Evolutionary conservation across 148 eudicot genomes (phyloP), one percentile per base, ranked within the genome.

Genomic region (Nepenthes gracilis): DNA sequence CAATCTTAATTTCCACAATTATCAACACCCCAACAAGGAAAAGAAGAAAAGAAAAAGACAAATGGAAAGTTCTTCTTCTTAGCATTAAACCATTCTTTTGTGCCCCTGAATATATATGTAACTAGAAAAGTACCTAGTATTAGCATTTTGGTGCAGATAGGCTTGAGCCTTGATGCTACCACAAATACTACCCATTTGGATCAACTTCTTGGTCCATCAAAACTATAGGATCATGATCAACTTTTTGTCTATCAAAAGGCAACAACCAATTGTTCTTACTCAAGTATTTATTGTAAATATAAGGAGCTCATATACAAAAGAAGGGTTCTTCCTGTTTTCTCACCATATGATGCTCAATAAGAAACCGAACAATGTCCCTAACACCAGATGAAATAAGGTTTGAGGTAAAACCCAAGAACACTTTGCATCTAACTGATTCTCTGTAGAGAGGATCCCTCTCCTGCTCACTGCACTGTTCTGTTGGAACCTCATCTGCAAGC

Each of bases 351-450:
- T 93, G 96, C 72, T 93, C 80, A 62, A 71, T 80, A 47, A 93
- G 95, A 80, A 86, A 93, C 12, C 95, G 83, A 64, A 93, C 36
- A 1, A 65, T 81, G 50, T 93, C 99, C 36, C 99, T 74, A 66
- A 93, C 69, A 43, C 99, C 99, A 38, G 99, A 93, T 9, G 99
- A 93, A 69, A 86, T 71, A 59, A 93, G 83, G 79, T 93, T 93
- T 9, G 99, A 93, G 57, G 99, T 93, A 56, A 93, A 93, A 15
- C 99, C 99, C 67, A 93, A 65, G 64, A 93, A 93, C 43, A 93
- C 72, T 77, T 93, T 93, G 83, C 95, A 82, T 75, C 60, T 82
- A 50, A 81, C 78, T 12, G 96, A 86, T 54, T 80, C 78, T 72
- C 96, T 77, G 55, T 65, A 84, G 9, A 32, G 65, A 13, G 69